Conservation (phyloP, 352 stramenopile species). For the Globisporangium echinulatum region DNA sequence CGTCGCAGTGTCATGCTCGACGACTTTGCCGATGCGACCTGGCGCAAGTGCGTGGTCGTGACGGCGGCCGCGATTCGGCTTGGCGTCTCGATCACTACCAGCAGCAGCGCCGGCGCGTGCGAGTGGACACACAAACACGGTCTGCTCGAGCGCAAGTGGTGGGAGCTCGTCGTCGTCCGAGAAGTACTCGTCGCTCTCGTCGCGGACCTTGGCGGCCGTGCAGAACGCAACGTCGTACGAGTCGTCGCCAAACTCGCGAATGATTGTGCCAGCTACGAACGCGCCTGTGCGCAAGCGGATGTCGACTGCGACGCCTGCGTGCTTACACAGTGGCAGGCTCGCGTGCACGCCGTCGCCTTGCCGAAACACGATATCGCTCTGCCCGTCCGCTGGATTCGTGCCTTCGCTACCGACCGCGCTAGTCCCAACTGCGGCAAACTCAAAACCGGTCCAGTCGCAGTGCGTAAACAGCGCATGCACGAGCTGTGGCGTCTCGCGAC, state of each 20-base stretch:
- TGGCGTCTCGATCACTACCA: not conserved
- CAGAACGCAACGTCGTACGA: constrained; percentile 42
- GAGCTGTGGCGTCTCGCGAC: constrained; percentile 49
- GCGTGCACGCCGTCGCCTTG: constrained; percentile 28
- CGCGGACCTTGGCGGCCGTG: constrained; percentile 22
- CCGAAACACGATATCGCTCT: constrained; percentile 16
- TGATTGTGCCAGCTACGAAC: constrained; percentile 41
- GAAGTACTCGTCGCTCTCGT: constrained; percentile 33
- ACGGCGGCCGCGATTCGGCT: not conserved
- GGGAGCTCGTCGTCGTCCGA: constrained; percentile 36
- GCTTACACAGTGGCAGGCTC: constrained; percentile 25
- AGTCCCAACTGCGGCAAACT: constrained; percentile 19
- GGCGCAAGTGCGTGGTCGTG: constrained; percentile 9
- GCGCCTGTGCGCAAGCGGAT: constrained; percentile 20
- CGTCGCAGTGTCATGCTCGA: constrained; percentile 16
- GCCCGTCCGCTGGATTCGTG: not conserved
- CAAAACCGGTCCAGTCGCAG: constrained; percentile 65
- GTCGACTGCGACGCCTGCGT: constrained; percentile 42
- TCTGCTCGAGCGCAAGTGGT: constrained; percentile 18
- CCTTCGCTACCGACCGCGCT: not conserved
- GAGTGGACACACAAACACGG: constrained; percentile 34
- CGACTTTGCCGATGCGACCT: constrained; percentile 27
- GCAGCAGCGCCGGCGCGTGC: not conserved
- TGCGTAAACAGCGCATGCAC: constrained; percentile 46
- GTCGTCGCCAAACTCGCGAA: constrained; percentile 29